Evolutionary conservation across 1,284 basidiomycete species (phyloP), one percentile per base, ranked within the genome.

Genomic region (Cryptococcus hybrid): DNA sequence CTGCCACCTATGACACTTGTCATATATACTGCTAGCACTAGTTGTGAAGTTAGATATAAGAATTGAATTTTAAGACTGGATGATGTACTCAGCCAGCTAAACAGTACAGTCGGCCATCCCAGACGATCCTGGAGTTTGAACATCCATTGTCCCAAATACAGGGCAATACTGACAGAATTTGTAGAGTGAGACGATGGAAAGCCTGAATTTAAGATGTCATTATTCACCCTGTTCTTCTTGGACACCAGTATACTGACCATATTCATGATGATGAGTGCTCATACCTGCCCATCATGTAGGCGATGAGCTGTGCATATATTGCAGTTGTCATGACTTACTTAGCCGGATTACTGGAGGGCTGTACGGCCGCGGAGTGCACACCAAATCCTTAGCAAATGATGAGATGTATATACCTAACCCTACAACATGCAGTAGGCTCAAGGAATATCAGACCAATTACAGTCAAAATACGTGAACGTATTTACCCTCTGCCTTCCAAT

Each of bases 141-240:
- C 15, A 75, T 52, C 69, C 71, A 71, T 51, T 67, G 58, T 4
- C 58, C 71, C 12, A 90, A 80, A 74, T 88, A 89, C 3, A 95
- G 82, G 0, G 91, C 92, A 62, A 95, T 90, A 40, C 90, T 92
- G 55, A 93, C 84, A 50, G 86, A 85, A 74, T 95, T 97, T 1
- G 94, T 92, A 1, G 92, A 90, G 72, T 99, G 95, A 0, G 94
- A 97, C 0, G 93, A 97, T 0, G 93, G 94, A 72, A 98, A 97
- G 13, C 95, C 94, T 71, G 92, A 15, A 9, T 3, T 5, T 12
- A 8, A 46, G 47, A 60, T 24, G 24, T 24, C 24, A 24, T 24
- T 24, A 24, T 24, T 24, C 24, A 24, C 24, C 24, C 24, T 24
- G 24, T 24, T 24, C 24, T 24, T 24, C 24, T 24, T 24, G 24